These are phyloP conservation scores for Coniochaeta sp. DNA, from an alignment of 2,329 filamentous ascomycete genomes.

Conservation along the genomic window DNA sequence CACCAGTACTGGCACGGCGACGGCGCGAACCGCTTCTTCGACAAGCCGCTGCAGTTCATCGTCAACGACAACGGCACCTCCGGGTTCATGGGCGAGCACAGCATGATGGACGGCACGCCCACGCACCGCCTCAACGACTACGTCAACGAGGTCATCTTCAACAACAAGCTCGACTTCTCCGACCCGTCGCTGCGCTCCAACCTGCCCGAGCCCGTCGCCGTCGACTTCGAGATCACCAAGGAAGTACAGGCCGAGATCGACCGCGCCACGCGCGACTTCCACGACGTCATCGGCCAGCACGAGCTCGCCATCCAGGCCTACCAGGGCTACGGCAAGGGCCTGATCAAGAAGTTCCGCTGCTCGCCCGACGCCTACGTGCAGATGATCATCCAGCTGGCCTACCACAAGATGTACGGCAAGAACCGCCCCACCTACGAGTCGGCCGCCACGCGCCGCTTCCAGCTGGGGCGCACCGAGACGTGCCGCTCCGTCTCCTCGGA, in stretches of 20 bases:
- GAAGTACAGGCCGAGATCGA: conserved; percentile 72
- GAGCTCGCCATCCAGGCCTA: conserved; percentile 92
- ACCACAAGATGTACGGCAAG: conserved; percentile 98
- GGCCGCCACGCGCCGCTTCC: conserved; percentile 88
- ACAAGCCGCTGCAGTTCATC: conserved; percentile 98
- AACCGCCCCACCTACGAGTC: conserved; percentile 98
- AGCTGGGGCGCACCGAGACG: conserved; percentile 92
- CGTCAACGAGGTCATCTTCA: conserved; percentile 84
- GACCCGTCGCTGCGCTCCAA: conserved; percentile 70
- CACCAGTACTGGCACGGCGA: conserved; percentile 98
- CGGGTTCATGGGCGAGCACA: conserved; percentile 97
- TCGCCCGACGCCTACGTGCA: conserved; percentile 96
- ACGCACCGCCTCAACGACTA: conserved; percentile 97
- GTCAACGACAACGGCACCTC: conserved; percentile 96
- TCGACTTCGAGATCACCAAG: conserved; percentile 72
- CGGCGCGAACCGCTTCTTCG: conserved; percentile 90
- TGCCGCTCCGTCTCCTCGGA: conserved; percentile 90
- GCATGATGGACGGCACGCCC: conserved; percentile 99
- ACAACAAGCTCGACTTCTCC: conserved; percentile 88
- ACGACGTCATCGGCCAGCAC: conserved; percentile 73
- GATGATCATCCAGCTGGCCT: conserved; percentile 97
- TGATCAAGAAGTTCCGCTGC: conserved; percentile 99
- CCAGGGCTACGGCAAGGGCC: conserved; percentile 93
- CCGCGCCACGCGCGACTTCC: conserved; percentile 71
- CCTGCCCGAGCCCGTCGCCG: conserved; percentile 69